phyloP scores from a whole-genome alignment of 116 monocot genomes.

The Dioscorea cayenensis region DNA sequence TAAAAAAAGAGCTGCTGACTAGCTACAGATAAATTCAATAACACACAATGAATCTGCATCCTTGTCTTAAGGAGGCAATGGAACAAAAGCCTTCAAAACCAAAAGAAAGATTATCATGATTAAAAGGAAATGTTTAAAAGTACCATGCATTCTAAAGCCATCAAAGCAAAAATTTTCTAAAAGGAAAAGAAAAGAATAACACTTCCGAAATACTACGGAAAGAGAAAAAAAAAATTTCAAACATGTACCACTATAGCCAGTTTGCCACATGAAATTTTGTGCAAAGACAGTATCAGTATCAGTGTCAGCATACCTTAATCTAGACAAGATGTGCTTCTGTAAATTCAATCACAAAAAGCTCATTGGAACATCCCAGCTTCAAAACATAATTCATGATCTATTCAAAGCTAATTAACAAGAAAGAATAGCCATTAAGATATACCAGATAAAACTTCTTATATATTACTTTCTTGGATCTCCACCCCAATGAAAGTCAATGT shows the following conservation, averaged over 20 bases:
- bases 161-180: no score
- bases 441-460: no score
- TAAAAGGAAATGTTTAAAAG: not conserved
- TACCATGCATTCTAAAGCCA: no score
- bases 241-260: no score
- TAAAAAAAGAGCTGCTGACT: no score
- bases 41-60: not conserved
- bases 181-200: no score
- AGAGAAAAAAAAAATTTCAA: no score
- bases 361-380: slow-evolving; percentile 88
- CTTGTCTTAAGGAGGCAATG: not conserved
- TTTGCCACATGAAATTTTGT: no score
- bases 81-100: not conserved
- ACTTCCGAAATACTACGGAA: no score
- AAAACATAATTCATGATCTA: not conserved
- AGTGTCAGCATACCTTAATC: slow-evolving; percentile 64
- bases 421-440: no score
- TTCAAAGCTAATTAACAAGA: no score
- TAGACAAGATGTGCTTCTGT: slow-evolving; percentile 86
- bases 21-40: not conserved
- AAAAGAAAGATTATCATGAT: not conserved
- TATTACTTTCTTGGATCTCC: slow-evolving; percentile 68
- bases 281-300: no score
- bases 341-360: slow-evolving; percentile 68
- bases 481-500: slow-evolving; percentile 96